phyloP scores from a whole-genome alignment of 257 asterid species.

The Nicotiana sylvestris region DNA sequence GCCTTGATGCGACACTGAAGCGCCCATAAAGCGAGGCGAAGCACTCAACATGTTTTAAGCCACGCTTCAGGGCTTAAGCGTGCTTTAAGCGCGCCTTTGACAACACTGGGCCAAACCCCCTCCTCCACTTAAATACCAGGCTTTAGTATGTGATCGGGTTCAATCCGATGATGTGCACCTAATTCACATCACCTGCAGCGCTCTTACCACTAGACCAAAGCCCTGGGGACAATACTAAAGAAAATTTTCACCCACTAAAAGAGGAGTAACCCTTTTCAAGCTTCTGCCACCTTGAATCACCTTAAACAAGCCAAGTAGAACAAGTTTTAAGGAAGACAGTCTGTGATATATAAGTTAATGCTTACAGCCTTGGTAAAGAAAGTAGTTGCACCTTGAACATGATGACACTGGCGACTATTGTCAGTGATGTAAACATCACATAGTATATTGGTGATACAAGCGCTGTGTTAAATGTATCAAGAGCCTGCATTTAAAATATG shows the following conservation, averaged over 20 bases:
- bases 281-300: background rate
- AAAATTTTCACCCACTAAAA: background rate
- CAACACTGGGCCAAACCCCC: too few species aligned
- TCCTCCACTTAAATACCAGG: too few species aligned
- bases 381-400: conserved; percentile 33
- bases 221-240: background rate
- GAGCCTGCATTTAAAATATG: conserved; percentile 27
- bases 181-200: too few species aligned
- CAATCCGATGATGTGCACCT: too few species aligned
- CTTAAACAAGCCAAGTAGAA: background rate
- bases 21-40: too few species aligned
- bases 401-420: conserved; percentile 37
- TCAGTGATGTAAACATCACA: conserved; percentile 35
- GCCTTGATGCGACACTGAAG: too few species aligned
- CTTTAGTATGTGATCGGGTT: too few species aligned
- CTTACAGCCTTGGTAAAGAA: background rate
- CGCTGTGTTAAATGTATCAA: conserved; percentile 36
- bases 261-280: background rate
- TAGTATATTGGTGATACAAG: conserved; percentile 41
- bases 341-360: background rate
- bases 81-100: too few species aligned
- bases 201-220: too few species aligned
- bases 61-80: too few species aligned
- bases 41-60: too few species aligned
- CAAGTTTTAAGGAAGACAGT: background rate